Evolutionary conservation across 257 asterid species (phyloP), one percentile per base, ranked within the genome.

Genomic region (Eustoma russellianum): DNA sequence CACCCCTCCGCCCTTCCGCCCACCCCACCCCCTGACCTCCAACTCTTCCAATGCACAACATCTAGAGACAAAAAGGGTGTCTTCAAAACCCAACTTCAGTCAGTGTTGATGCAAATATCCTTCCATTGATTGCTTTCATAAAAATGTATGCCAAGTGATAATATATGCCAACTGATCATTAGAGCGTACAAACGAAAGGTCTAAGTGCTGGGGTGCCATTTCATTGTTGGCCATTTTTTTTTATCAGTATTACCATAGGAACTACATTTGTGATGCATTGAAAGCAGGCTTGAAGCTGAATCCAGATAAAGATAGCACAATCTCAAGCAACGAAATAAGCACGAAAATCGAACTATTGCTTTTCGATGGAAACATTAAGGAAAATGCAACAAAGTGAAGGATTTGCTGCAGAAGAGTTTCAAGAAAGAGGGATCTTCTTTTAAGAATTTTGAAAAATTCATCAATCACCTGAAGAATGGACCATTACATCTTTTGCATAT

Each of bases 201-300:
- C 11, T 60, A 19, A 56, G 66, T 16, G 13, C 2, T 7, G 83
- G 83, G 3, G 56, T 76, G 48, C 76, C 78, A 0, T 75, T 64
- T 50, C 52, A 70, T 6, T 79, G 80, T 13, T 79, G 83, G 83
- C 80, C 86, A 44, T 53, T 56, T 56, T 67, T 70, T 15, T 67
- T 70, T 15, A 79, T 33, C 82, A 75, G 0, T 56, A 46, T 7
- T 75, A 70, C 48, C 68, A 73, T 35, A 72, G 63, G 60, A 61
- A 50, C 5, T 76, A 65, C 13, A 63, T 79, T 13, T 72, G 68
- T 53, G 78, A 79, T 8, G 14, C 59, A 33, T 76, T 79, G 76
- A 59, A 65, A 74, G 64, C 45, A 49, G 86, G 80, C 13, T 8
- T 79, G 16, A 72, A 63, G 19, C 46, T 79, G 24, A 41, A 62